Evolutionary conservation across 225 moss, liverwort and hornwort species (phyloP).

Genomic region (Anthoceros angustus): DNA sequence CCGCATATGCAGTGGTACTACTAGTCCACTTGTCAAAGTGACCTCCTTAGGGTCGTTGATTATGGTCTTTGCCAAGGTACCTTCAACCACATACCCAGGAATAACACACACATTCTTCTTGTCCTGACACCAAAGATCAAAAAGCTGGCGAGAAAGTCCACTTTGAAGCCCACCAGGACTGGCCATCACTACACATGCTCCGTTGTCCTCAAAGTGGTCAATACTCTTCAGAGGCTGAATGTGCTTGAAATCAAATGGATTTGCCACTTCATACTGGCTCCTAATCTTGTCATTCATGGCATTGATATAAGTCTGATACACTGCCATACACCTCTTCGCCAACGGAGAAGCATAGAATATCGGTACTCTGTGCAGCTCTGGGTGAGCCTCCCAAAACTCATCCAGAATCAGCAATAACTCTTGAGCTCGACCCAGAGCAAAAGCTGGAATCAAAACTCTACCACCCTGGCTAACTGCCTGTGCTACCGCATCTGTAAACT

Average conservation of each 20-base stretch:
- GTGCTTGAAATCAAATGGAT: slow-evolving; percentile 91
- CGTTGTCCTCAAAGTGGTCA: slow-evolving; percentile 64
- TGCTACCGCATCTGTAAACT: slow-evolving; percentile 81
- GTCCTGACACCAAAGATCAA: slow-evolving; percentile 97
- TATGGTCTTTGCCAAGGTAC: slow-evolving; percentile 61
- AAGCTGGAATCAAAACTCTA: slow-evolving; percentile 87
- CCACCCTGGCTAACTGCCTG: slow-evolving; percentile 88
- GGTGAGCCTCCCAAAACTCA: slow-evolving; percentile 96
- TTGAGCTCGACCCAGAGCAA: slow-evolving; percentile 88
- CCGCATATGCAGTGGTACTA: slow-evolving; percentile 82
- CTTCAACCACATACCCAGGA: slow-evolving; percentile 81
- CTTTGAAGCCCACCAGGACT: slow-evolving; percentile 72
- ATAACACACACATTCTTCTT: slow-evolving; percentile 81
- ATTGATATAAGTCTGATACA: slow-evolving; percentile 95
- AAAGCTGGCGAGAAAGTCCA: slow-evolving; percentile 81
- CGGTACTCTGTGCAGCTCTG: slow-evolving; percentile 77
- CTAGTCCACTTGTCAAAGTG: slow-evolving; percentile 68
- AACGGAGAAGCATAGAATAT: slow-evolving; percentile 90
- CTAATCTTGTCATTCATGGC: slow-evolving; percentile 89
- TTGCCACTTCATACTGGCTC: slow-evolving; percentile 88
- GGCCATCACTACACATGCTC: slow-evolving; percentile 88
- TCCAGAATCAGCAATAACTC: slow-evolving; percentile 82
- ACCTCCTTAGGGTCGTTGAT: slow-evolving; percentile 96
- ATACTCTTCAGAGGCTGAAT: slow-evolving; percentile 82
- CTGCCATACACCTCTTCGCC: slow-evolving; percentile 93